phyloP scores from a whole-genome alignment of 2,329 filamentous ascomycete species.

The Trichoderma polysporum region DNA sequence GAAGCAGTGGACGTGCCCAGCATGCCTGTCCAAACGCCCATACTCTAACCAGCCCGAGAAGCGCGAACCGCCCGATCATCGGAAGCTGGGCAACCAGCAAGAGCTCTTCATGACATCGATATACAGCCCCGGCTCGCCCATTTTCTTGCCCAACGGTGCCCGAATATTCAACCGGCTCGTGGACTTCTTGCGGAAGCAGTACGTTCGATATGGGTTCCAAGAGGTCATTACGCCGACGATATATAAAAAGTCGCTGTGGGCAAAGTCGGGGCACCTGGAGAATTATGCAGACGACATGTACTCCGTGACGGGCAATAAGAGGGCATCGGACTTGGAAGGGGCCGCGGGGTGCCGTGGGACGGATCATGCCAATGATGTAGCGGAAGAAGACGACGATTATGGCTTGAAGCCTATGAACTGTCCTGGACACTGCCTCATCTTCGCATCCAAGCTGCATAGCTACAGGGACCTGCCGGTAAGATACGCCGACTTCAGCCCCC shows the following conservation, averaged over 20 bases:
- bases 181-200: constrained; percentile 79
- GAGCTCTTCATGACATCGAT: constrained; percentile 75
- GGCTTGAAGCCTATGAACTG: constrained; percentile 94
- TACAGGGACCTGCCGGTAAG: constrained; percentile 81
- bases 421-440: constrained; percentile 83
- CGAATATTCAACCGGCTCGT: constrained; percentile 82
- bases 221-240: constrained; percentile 89
- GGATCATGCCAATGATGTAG: constrained; percentile 24
- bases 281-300: constrained; percentile 95
- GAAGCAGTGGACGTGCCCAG: constrained; percentile 35
- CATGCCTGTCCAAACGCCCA: constrained; percentile 32
- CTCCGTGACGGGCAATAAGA: constrained; percentile 62
- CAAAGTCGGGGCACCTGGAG: constrained; percentile 80
- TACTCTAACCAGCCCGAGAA: constrained; percentile 33
- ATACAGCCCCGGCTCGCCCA: constrained; percentile 82
- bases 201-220: constrained; percentile 79
- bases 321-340: constrained; percentile 18
- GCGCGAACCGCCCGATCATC: constrained; percentile 53
- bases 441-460: constrained; percentile 69
- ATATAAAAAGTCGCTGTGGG: constrained; percentile 86
- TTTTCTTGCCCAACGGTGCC: constrained; percentile 79
- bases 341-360: constrained; percentile 36
- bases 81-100: constrained; percentile 62
- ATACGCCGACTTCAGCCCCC: constrained; percentile 81
- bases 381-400: constrained; percentile 69